phyloP scores from a whole-genome alignment of 768 basidiomycete genomes.

The Kwoniella sp. region DNA sequence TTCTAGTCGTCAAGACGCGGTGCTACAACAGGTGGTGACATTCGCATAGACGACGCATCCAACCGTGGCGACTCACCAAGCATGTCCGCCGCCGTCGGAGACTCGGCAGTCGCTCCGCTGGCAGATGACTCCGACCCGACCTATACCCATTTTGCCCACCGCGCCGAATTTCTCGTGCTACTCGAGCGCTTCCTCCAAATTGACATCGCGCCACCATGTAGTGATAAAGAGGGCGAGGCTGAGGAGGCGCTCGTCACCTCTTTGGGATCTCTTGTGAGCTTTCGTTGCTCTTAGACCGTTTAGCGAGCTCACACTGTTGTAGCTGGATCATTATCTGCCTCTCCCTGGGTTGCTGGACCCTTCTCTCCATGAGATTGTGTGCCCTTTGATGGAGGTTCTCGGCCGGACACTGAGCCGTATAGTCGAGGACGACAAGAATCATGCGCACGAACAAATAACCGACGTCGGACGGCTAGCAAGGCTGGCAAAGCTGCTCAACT shows the following conservation, averaged over 20 bases:
- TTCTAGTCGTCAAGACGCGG: too few species aligned
- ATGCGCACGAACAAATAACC: slow-evolving; percentile 24
- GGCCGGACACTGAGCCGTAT: slow-evolving; percentile 43
- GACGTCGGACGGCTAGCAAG: slow-evolving; percentile 50
- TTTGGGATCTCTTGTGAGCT: slow-evolving; percentile 47
- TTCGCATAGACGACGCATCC: too few species aligned
- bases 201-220: slow-evolving; percentile 55
- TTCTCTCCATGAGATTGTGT: slow-evolving; percentile 70
- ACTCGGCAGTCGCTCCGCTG: slow-evolving; percentile 6
- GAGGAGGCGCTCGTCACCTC: slow-evolving; percentile 37
- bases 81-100: too few species aligned
- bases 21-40: too few species aligned
- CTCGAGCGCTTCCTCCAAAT: slow-evolving; percentile 57
- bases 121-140: slow-evolving; percentile 43
- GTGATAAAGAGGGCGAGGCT: slow-evolving; percentile 53
- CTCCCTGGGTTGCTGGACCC: slow-evolving; percentile 90
- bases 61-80: too few species aligned
- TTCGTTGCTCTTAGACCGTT: background rate
- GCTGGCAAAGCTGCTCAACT: slow-evolving; percentile 60
- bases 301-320: slow-evolving; percentile 1
- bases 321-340: slow-evolving; percentile 90
- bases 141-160: slow-evolving; percentile 47
- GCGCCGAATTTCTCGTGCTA: slow-evolving; percentile 58
- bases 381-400: slow-evolving; percentile 66
- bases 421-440: slow-evolving; percentile 50